Conservation (phyloP, 164 flowering plant genomes). For the Chimonanthus praecox region DNA sequence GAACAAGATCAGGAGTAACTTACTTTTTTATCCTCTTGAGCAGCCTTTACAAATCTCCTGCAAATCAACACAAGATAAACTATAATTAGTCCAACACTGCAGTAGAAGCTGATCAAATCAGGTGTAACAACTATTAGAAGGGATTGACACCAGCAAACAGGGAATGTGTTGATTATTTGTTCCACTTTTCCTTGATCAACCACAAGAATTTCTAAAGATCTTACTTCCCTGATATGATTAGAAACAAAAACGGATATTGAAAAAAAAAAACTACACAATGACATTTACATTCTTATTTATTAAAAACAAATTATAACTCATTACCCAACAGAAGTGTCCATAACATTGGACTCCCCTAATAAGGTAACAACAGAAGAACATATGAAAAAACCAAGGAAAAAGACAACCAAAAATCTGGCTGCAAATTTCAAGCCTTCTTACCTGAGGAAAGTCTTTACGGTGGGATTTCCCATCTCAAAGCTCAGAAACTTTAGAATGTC, state of each 20-base stretch:
- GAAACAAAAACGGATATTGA: too few species aligned
- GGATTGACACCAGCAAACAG: not conserved
- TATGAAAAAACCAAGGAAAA: too few species aligned
- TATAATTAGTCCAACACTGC: constrained; percentile 5
- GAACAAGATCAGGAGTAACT: constrained; percentile 8
- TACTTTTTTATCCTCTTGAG: constrained; percentile 50
- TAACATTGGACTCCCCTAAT: too few species aligned
- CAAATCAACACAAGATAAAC: constrained; percentile 10
- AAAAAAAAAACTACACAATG: too few species aligned
- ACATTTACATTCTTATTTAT: too few species aligned
- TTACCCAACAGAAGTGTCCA: too few species aligned
- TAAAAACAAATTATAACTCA: too few species aligned
- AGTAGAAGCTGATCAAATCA: not conserved
- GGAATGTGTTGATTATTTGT: not conserved
- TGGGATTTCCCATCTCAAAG: constrained; percentile 67
- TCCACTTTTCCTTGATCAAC: not conserved
- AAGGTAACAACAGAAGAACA: too few species aligned
- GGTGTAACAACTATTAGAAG: not conserved
- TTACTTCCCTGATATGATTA: too few species aligned
- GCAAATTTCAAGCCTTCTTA: constrained; percentile 6
- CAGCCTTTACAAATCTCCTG: constrained; percentile 55
- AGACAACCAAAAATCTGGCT: not conserved
- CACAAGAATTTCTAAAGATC: too few species aligned
- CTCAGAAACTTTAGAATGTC: constrained; percentile 47
- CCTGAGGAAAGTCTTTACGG: constrained; percentile 60